These are phyloP conservation scores for Tulasnella sp. DNA, from an alignment of 768 basidiomycete species.

Conservation along the genomic window DNA sequence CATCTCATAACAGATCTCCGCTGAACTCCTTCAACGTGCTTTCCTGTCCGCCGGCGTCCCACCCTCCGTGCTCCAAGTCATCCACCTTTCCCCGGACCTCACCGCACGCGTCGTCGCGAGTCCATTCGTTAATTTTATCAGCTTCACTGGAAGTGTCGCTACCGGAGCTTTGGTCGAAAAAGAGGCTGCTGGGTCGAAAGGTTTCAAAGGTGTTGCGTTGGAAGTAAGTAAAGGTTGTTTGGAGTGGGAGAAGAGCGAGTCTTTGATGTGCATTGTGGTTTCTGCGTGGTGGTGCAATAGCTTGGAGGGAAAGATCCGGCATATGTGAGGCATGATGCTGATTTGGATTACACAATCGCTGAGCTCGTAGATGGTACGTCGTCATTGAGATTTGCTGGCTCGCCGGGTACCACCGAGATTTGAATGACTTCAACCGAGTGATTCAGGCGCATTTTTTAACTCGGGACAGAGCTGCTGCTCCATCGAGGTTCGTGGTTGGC, in stretches of 20 bases:
- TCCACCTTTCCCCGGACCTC: slow-evolving; percentile 58
- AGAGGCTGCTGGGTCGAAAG: slow-evolving; percentile 49
- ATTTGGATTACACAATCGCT: slow-evolving; percentile 67
- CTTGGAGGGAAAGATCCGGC: slow-evolving; percentile 98
- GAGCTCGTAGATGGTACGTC: slow-evolving; percentile 80
- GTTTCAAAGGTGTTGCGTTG: slow-evolving; percentile 79
- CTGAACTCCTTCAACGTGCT: slow-evolving; percentile 64
- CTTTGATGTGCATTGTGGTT: neutral
- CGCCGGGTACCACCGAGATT: neutral
- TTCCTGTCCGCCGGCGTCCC: slow-evolving; percentile 73
- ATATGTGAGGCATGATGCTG: slow-evolving; percentile 80
- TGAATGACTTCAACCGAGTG: neutral
- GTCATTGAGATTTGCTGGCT: neutral
- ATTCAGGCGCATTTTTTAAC: slow-evolving; percentile 81
- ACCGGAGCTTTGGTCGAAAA: slow-evolving; percentile 66
- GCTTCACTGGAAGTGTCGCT: slow-evolving; percentile 81
- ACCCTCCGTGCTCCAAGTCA: slow-evolving; percentile 54
- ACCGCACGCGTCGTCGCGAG: slow-evolving; percentile 52
- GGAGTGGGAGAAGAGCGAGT: neutral
- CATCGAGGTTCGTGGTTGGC: slow-evolving; percentile 69
- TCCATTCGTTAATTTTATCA: slow-evolving; percentile 62
- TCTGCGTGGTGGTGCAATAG: slow-evolving; percentile 29
- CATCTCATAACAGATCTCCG: slow-evolving; percentile 41
- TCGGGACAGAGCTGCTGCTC: slow-evolving; percentile 96
- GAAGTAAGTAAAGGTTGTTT: slow-evolving; percentile 40